Conservation (phyloP, 2,329 filamentous ascomycete species). For the Epichloe amarillans region DNA sequence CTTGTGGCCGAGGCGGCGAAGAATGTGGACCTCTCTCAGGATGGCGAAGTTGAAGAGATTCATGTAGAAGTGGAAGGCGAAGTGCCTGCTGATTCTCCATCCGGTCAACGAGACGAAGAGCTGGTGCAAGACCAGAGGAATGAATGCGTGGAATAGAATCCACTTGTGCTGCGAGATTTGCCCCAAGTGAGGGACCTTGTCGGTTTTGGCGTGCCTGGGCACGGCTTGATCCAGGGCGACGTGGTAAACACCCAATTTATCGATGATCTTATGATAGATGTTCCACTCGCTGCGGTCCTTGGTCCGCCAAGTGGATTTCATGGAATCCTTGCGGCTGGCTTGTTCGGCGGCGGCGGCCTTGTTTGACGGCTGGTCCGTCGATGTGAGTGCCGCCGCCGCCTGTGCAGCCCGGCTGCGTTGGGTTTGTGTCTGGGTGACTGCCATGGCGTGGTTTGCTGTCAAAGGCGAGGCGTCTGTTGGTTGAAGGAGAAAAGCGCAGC, state of each 20-base stretch:
- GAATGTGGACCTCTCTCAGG: conserved; percentile 24
- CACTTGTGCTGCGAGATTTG: conserved; percentile 23
- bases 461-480: too few relatives aligned
- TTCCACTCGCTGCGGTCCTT: conserved; percentile 18
- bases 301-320: conserved; percentile 26
- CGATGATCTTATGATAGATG: conserved; percentile 18
- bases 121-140: conserved; percentile 2
- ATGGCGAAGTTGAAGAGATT: conserved; percentile 25
- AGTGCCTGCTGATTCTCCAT: conserved; percentile 15
- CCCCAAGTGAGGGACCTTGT: conserved; percentile 19
- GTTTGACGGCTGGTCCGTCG: background rate
- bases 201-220: conserved; percentile 26
- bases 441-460: background rate
- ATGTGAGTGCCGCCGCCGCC: background rate
- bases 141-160: conserved; percentile 21
- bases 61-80: conserved; percentile 23
- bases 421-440: background rate
- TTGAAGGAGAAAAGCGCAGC: too few relatives aligned
- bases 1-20: conserved; percentile 24
- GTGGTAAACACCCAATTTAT: conserved; percentile 17
- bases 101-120: conserved; percentile 20
- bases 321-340: conserved; percentile 19
- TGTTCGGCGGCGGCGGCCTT: background rate
- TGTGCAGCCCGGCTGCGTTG: background rate
- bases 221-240: conserved; percentile 16